Conservation (phyloP, 106 monocot genomes). For the Ottelia alismoides region DNA sequence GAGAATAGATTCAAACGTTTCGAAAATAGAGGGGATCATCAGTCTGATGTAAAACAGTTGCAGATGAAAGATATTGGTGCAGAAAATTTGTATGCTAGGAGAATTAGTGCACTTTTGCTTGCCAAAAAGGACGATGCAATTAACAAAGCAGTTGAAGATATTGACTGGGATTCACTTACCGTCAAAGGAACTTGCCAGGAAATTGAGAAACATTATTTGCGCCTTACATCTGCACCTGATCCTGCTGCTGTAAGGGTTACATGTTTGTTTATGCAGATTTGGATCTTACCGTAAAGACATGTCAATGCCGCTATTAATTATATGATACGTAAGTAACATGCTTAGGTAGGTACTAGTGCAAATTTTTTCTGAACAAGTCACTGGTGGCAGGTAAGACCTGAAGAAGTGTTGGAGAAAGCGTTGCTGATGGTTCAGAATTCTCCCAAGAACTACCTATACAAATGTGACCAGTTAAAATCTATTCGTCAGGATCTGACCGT, state of each 20-base stretch:
- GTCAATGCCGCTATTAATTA: too few species aligned
- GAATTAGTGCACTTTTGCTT: constrained; percentile 31
- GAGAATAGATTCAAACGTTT: constrained; percentile 81
- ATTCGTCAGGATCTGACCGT: too few species aligned
- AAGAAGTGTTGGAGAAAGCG: too few species aligned
- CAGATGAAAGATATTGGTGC: constrained; percentile 26
- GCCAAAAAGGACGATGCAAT: constrained; percentile 46
- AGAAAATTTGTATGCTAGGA: constrained; percentile 43
- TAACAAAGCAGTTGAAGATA: constrained; percentile 78
- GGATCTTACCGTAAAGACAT: too few species aligned
- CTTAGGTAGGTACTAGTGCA: too few species aligned
- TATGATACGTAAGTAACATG: too few species aligned
- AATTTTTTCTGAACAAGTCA: too few species aligned
- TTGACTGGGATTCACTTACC: constrained; percentile 92
- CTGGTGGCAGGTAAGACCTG: too few species aligned
- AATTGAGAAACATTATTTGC: constrained; percentile 85
- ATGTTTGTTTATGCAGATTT: too few species aligned
- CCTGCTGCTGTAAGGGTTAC: constrained; percentile 78
- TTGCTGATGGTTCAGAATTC: too few species aligned
- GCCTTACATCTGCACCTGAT: constrained; percentile 96
- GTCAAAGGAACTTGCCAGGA: constrained; percentile 95
- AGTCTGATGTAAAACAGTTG: constrained; percentile 15
- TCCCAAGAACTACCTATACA: too few species aligned
- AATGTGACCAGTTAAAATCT: too few species aligned
- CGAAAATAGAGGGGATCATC: constrained; percentile 51